A percentile compares a stretch with the other conserved stretches of the same genome.
Evolutionary conservation across 768 basidiomycete species (phyloP).

Genomic region (Boletus eberwhitei): DNA sequence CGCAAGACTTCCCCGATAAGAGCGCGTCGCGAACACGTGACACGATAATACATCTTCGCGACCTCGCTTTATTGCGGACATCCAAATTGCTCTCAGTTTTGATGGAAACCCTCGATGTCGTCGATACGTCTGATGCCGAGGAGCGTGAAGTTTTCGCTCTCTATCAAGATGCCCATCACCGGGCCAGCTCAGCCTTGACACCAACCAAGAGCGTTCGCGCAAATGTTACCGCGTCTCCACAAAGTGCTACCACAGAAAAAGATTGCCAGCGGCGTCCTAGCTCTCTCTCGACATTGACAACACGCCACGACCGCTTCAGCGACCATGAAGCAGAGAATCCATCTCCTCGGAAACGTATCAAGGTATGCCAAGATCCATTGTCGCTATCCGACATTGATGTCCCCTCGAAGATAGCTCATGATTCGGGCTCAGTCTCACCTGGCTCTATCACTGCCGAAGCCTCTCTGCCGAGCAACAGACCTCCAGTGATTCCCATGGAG

Average conservation of each 20-base stretch:
- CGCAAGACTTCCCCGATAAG: neutral
- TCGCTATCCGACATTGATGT: conserved; percentile 8
- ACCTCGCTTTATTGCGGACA: neutral
- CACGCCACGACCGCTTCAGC: conserved; percentile 1
- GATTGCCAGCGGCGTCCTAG: neutral
- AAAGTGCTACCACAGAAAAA: neutral
- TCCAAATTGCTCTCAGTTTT: neutral
- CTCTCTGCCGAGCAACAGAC: neutral
- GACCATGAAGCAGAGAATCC: conserved; percentile 9
- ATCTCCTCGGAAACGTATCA: conserved; percentile 39
- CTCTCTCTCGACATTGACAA: neutral
- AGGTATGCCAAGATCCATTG: conserved; percentile 20
- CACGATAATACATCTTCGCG: neutral
- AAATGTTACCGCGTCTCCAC: neutral
- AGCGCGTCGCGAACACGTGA: conserved; percentile 21
- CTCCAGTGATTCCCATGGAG: neutral
- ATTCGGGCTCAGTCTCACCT: neutral
- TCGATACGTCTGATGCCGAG: conserved; percentile 64
- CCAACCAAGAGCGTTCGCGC: neutral
- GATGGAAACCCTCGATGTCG: conserved; percentile 37
- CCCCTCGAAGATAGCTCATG: conserved; percentile 19
- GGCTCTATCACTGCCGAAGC: neutral
- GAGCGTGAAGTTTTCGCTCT: conserved; percentile 46
- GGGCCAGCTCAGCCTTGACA: neutral
- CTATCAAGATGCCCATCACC: conserved; percentile 10